These are phyloP conservation scores for Barnettozyma pratensis DNA, from an alignment of 805 yeast genomes.

Conservation along the genomic window DNA sequence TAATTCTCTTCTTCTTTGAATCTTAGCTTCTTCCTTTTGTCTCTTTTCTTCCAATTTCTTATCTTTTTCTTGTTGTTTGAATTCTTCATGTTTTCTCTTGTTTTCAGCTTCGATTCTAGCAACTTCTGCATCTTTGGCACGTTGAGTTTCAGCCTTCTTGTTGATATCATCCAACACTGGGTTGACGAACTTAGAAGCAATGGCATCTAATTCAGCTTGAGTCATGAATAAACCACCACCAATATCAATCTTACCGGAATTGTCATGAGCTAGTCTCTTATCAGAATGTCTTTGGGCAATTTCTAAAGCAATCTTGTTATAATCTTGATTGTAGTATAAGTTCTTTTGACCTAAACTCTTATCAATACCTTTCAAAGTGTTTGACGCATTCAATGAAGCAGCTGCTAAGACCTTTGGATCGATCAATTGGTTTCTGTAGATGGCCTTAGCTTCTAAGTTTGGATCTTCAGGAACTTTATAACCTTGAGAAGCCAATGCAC, in stretches of 20 bases:
- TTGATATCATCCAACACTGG: conserved; percentile 79
- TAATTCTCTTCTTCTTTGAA: conserved; percentile 30
- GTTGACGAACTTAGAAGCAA: conserved; percentile 74
- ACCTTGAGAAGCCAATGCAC: conserved; percentile 49
- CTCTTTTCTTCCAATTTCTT: conserved; percentile 36
- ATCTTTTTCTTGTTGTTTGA: conserved; percentile 34
- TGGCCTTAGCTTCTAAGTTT: conserved; percentile 38
- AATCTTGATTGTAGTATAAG: conserved; percentile 40
- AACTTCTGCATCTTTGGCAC: conserved; percentile 47
- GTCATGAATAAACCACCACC: conserved; percentile 88
- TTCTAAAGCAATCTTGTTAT: conserved; percentile 68
- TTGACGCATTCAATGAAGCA: conserved; percentile 48
- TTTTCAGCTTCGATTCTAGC: conserved; percentile 32
- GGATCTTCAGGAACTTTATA: conserved; percentile 34
- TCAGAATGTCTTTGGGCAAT: conserved; percentile 67
- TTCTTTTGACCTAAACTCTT: conserved; percentile 36
- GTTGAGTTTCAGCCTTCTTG: conserved; percentile 63
- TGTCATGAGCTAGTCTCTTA: conserved; percentile 39
- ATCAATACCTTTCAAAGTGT: conserved; percentile 35
- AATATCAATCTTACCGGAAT: conserved; percentile 56
- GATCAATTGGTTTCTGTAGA: conserved; percentile 31
- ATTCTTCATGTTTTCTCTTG: conserved; percentile 34
- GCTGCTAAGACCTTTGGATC: conserved; percentile 40
- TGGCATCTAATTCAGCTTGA: conserved; percentile 65
- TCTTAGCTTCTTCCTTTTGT: conserved; percentile 32